phyloP scores from a whole-genome alignment of 2,329 filamentous ascomycete genomes.

The Leptodontidium sp. region DNA sequence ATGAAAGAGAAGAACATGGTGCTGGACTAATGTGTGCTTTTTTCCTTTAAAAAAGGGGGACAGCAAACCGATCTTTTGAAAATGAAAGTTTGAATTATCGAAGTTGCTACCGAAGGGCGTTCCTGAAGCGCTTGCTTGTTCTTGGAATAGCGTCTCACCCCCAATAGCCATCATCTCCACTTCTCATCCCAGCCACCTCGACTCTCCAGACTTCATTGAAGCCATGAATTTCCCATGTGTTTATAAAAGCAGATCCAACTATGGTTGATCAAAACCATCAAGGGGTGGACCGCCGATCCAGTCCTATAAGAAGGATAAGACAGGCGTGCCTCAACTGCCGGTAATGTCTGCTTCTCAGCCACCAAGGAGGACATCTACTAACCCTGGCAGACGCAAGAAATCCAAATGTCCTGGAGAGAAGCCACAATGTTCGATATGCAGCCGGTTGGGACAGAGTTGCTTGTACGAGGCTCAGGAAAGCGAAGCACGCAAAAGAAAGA shows the following conservation, averaged over 20 bases:
- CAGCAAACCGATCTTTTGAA: not conserved
- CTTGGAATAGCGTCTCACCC: conserved; percentile 2
- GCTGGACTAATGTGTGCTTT: no score
- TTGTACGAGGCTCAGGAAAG: conserved; percentile 25
- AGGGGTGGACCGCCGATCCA: conserved; percentile 1
- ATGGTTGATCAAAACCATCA: conserved; percentile 9
- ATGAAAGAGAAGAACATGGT: no score
- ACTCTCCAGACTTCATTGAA: not conserved
- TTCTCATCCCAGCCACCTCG: not conserved
- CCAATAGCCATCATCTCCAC: not conserved
- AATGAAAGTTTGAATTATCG: not conserved
- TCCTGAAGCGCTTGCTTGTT: conserved; percentile 4
- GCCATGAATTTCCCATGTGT: not conserved
- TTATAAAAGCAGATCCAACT: not conserved
- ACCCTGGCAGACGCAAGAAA: conserved; percentile 32
- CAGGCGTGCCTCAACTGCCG: conserved; percentile 36
- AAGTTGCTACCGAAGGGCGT: not conserved
- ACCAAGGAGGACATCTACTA: not conserved
- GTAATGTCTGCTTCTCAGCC: conserved; percentile 17
- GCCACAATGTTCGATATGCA: conserved; percentile 33
- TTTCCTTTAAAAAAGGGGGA: not conserved
- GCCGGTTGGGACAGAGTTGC: conserved; percentile 28
- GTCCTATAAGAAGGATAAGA: conserved; percentile 27
- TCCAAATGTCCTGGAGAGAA: conserved; percentile 36
- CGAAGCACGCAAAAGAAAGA: conserved; percentile 25